Conservation (phyloP, 1,284 basidiomycete species). For the Amylostereum chailletii region DNA sequence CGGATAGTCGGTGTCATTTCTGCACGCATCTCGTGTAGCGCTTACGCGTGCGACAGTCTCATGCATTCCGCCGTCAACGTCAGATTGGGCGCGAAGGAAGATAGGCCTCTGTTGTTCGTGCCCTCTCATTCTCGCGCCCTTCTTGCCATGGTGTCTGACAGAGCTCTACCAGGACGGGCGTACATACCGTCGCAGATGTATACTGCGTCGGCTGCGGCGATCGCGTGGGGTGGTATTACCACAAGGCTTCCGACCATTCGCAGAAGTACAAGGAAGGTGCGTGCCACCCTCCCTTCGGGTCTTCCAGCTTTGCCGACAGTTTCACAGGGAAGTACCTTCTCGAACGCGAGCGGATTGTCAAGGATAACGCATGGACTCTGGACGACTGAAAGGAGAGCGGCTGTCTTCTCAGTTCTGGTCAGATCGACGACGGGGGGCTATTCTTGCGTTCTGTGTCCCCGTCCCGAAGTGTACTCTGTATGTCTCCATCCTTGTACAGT, state of each 20-base stretch:
- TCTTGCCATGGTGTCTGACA: neutral
- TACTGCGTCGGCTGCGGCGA: conserved; percentile 74
- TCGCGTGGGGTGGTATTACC: conserved; percentile 78
- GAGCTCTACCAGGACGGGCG: conserved; percentile 50
- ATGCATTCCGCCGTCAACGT: conserved; percentile 75
- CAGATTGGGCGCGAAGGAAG: conserved; percentile 66
- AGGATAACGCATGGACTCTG: conserved; percentile 72
- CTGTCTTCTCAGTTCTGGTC: too few relatives aligned
- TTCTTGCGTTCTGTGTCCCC: too few relatives aligned
- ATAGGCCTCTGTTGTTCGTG: conserved; percentile 63
- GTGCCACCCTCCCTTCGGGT: neutral
- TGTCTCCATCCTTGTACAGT: too few relatives aligned
- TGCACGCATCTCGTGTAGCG: neutral
- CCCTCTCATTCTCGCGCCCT: neutral
- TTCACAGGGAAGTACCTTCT: conserved; percentile 1
- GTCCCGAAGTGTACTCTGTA: too few relatives aligned
- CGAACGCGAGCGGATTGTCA: conserved; percentile 70
- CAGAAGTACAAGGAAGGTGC: conserved; percentile 90
- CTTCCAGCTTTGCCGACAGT: too few relatives aligned
- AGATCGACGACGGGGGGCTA: too few relatives aligned
- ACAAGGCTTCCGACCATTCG: conserved; percentile 67
- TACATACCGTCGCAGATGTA: conserved; percentile 77
- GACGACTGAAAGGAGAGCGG: conserved; percentile 24
- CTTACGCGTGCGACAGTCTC: conserved; percentile 35
- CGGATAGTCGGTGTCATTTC: conserved; percentile 54